A percentile compares a stretch with the other conserved stretches of the same genome.
Conservation (phyloP, 192 early-diverging fungal genomes). For the Backusella macrospora region DNA sequence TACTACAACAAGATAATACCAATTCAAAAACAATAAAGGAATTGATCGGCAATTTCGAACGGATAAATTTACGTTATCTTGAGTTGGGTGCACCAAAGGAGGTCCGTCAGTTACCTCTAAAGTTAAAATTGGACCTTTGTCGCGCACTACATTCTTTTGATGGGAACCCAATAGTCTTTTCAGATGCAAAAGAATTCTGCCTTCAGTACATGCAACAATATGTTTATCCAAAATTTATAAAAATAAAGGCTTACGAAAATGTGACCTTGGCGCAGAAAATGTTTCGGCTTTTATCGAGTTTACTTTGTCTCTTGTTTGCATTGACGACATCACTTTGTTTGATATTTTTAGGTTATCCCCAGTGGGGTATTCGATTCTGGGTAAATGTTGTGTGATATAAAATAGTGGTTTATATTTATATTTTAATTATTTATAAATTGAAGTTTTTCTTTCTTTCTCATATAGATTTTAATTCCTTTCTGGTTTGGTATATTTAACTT, state of each 20-base stretch:
- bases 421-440: neutral
- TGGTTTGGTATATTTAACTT: constrained; percentile 44
- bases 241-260: constrained; percentile 58
- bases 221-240: constrained; percentile 58
- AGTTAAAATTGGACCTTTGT: constrained; percentile 10
- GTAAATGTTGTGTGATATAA: constrained; percentile 32
- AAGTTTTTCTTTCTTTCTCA: neutral
- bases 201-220: constrained; percentile 53
- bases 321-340: constrained; percentile 51
- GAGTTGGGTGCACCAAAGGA: constrained; percentile 49
- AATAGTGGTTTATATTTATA: neutral
- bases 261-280: constrained; percentile 49
- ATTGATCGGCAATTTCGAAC: constrained; percentile 46
- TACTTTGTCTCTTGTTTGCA: constrained; percentile 52
- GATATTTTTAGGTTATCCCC: constrained; percentile 54
- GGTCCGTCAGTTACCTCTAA: constrained; percentile 44
- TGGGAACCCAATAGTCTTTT: constrained; percentile 54
- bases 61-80: constrained; percentile 55
- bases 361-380: constrained; percentile 51
- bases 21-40: constrained; percentile 15
- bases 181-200: constrained; percentile 56
- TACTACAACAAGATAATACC: neutral
- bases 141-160: neutral
- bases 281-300: constrained; percentile 46
- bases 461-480: constrained; percentile 36